Percentiles rank a stretch among this genome's conserved stretches.
These are phyloP conservation scores for Rhynchospora tenuis DNA, from an alignment of 176 grass and related monocot genomes.

Conservation along the genomic window DNA sequence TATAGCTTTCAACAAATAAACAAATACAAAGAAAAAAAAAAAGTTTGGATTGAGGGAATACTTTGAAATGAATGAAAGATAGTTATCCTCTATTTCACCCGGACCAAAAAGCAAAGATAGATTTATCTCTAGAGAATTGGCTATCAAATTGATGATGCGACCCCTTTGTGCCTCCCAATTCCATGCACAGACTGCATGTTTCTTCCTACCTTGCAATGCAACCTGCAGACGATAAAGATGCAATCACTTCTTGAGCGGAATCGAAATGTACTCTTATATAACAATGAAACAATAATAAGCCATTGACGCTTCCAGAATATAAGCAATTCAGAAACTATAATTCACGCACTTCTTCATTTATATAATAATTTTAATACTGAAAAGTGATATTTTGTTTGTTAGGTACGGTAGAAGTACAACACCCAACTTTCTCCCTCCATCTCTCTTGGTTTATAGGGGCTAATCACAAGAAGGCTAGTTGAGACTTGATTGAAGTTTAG, in stretches of 20 bases:
- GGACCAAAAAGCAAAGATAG: constrained; percentile 84
- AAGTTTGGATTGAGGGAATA: constrained; percentile 25
- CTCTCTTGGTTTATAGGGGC: neutral
- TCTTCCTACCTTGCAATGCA: constrained; percentile 57
- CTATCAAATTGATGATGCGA: constrained; percentile 76
- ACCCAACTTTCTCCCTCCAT: neutral
- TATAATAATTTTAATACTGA: neutral
- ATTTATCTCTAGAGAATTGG: constrained; percentile 85
- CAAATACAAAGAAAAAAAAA: neutral
- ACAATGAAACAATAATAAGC: neutral
- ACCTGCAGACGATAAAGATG: constrained; percentile 41
- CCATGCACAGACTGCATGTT: constrained; percentile 70
- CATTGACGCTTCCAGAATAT: neutral
- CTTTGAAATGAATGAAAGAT: constrained; percentile 94
- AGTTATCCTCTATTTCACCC: constrained; percentile 62
- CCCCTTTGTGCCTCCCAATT: constrained; percentile 91
- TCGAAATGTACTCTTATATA: neutral
- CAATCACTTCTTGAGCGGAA: neutral
- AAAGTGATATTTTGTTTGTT: neutral
- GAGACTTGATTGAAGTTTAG: neutral
- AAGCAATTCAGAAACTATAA: neutral
- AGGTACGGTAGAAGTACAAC: neutral
- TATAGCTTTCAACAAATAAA: neutral
- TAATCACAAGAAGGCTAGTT: neutral
- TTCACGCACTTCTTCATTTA: neutral